These are phyloP conservation scores for Fusarium burgessii DNA, from an alignment of 2,329 filamentous ascomycete genomes.

Conservation along the genomic window DNA sequence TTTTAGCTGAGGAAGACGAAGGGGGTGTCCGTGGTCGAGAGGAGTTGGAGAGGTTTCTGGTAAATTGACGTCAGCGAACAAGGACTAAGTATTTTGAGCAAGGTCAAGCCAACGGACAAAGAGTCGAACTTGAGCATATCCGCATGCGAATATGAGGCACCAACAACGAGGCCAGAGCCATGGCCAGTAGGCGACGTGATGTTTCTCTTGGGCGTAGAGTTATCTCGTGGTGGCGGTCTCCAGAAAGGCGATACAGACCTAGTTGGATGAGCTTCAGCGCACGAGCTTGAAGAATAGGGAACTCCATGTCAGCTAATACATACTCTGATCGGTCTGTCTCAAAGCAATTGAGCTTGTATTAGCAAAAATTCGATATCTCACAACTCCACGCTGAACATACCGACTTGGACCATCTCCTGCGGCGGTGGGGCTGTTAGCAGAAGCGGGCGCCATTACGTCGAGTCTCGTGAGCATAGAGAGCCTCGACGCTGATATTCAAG, in stretches of 20 bases:
- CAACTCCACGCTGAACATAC: conserved; percentile 64
- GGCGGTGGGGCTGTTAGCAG: conserved; percentile 56
- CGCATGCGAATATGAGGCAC: conserved; percentile 95
- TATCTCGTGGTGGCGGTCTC: conserved; percentile 70
- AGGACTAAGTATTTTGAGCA: not conserved
- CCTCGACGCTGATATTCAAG: conserved; percentile 26
- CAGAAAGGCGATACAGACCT: conserved; percentile 93
- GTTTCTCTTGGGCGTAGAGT: conserved; percentile 63
- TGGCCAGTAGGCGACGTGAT: conserved; percentile 56
- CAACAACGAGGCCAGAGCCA: conserved; percentile 82
- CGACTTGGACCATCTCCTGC: conserved; percentile 99
- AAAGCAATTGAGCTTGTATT: conserved; percentile 42
- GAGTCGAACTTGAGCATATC: conserved; percentile 91
- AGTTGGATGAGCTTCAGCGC: conserved; percentile 47
- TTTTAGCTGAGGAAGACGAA: conserved; percentile 66
- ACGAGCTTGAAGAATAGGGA: conserved; percentile 13
- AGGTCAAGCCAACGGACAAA: conserved; percentile 65
- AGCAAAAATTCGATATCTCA: conserved; percentile 37
- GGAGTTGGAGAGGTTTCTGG: conserved; percentile 69
- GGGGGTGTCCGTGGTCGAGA: conserved; percentile 82
- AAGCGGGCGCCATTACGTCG: conserved; percentile 42
- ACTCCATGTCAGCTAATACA: conserved; percentile 48
- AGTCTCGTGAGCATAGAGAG: conserved; percentile 40
- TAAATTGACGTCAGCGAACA: conserved; percentile 19
- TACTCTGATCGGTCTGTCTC: conserved; percentile 72